Conservation (phyloP, 306 rosid species). For the Macrotyloma uniflorum region DNA sequence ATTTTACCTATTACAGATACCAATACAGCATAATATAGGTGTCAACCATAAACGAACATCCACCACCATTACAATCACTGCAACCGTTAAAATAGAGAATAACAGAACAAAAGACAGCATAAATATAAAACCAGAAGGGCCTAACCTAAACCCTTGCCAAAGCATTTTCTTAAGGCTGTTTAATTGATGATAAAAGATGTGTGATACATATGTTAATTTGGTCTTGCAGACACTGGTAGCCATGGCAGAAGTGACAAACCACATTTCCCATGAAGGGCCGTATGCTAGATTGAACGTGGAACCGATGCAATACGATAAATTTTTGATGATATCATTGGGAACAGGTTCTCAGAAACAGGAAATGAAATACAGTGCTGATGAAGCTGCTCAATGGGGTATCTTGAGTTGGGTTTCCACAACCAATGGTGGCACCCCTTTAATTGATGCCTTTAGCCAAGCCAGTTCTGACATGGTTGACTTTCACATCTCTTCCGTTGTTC, state of each 20-base stretch:
- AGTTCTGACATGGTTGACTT: constrained; percentile 62
- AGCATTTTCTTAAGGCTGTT: too few relatives aligned
- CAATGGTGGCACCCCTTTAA: constrained; percentile 50
- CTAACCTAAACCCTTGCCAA: too few relatives aligned
- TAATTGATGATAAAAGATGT: neutral
- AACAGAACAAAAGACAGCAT: too few relatives aligned
- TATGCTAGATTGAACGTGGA: constrained; percentile 31
- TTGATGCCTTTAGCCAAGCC: constrained; percentile 49
- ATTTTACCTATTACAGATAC: too few relatives aligned
- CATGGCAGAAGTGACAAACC: constrained; percentile 56
- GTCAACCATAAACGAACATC: too few relatives aligned
- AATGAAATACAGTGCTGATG: constrained; percentile 42
- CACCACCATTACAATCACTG: too few relatives aligned
- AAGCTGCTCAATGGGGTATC: constrained; percentile 64
- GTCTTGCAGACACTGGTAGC: constrained; percentile 54
- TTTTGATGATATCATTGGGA: constrained; percentile 63
- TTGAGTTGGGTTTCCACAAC: constrained; percentile 52
- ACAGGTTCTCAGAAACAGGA: constrained; percentile 59
- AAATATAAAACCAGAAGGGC: too few relatives aligned
- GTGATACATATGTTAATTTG: neutral
- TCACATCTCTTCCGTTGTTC: constrained; percentile 49
- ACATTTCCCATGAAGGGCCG: constrained; percentile 11
- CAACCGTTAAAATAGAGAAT: too few relatives aligned
- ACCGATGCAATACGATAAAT: constrained; percentile 44
- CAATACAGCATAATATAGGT: too few relatives aligned